Evolutionary conservation across 2,329 filamentous ascomycete genomes (phyloP).

Genomic region (Raffaelea ambrosiae): DNA sequence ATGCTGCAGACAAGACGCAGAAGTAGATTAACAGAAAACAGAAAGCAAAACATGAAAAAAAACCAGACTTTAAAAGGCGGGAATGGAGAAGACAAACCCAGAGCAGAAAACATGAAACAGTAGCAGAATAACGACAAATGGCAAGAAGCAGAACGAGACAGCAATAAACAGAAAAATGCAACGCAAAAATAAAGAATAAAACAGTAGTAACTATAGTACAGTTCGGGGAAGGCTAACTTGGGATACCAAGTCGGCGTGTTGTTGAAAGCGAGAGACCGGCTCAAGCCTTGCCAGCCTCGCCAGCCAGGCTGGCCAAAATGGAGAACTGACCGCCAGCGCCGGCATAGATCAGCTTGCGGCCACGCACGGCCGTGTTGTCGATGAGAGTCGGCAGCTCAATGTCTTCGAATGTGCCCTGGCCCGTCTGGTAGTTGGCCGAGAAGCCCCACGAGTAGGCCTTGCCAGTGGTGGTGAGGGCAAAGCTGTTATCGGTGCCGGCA

Average conservation of each 20-base stretch:
- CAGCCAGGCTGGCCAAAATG: conserved; percentile 42
- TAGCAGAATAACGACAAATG: not conserved
- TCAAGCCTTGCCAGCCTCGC: not conserved
- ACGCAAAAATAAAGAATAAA: not conserved
- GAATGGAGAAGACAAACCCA: not conserved
- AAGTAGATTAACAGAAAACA: not conserved
- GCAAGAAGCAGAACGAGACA: not conserved
- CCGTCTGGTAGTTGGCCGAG: conserved; percentile 71
- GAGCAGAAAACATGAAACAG: not conserved
- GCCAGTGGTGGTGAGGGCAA: conserved; percentile 61
- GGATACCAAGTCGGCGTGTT: no score
- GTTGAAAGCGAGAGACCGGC: no score
- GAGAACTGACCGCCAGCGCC: conserved; percentile 84
- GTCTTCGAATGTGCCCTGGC: conserved; percentile 70
- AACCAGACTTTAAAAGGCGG: not conserved
- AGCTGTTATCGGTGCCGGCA: conserved; percentile 63
- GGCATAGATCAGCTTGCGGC: conserved; percentile 66
- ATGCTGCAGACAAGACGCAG: not conserved
- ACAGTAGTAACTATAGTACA: not conserved
- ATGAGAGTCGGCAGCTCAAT: conserved; percentile 69
- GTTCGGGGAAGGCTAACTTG: no score
- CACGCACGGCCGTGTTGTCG: conserved; percentile 74
- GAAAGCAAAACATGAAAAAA: not conserved
- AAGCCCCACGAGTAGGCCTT: conserved; percentile 75
- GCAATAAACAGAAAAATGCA: not conserved